These are phyloP conservation scores for Eucalyptus tenuipes DNA, from an alignment of 345 rosid genomes.

Conservation along the genomic window DNA sequence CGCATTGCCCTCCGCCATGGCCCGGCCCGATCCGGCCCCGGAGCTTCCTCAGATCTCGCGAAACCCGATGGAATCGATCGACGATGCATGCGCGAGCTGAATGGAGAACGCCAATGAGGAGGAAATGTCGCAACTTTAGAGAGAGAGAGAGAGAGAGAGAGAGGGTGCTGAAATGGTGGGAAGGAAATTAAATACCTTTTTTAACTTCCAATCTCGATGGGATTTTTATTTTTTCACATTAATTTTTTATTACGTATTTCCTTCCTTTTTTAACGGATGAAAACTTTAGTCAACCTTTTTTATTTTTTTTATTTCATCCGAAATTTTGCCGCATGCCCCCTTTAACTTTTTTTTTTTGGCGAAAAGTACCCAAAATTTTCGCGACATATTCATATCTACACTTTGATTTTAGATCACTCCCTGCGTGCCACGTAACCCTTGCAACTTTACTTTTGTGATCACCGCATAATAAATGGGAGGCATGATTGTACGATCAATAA, in stretches of 20 bases:
- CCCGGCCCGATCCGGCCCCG: neutral
- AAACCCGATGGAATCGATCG: neutral
- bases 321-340: neutral
- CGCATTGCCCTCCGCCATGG: slow-evolving; percentile 50
- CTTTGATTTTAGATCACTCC: neutral
- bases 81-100: neutral
- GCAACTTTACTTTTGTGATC: neutral
- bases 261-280: neutral
- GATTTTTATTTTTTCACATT: neutral
- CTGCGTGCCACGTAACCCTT: neutral
- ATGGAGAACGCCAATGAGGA: neutral
- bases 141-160: neutral
- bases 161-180: neutral
- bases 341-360: neutral
- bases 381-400: neutral
- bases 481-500: too few species aligned
- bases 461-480: neutral
- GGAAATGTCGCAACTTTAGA: neutral
- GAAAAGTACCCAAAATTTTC: neutral
- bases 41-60: neutral
- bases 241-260: neutral
- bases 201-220: neutral
- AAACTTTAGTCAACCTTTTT: rapidly evolving
- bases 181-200: neutral
- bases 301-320: neutral